These are phyloP conservation scores for Macaranga tanarius DNA, from an alignment of 441 rosid species.

Conservation along the genomic window DNA sequence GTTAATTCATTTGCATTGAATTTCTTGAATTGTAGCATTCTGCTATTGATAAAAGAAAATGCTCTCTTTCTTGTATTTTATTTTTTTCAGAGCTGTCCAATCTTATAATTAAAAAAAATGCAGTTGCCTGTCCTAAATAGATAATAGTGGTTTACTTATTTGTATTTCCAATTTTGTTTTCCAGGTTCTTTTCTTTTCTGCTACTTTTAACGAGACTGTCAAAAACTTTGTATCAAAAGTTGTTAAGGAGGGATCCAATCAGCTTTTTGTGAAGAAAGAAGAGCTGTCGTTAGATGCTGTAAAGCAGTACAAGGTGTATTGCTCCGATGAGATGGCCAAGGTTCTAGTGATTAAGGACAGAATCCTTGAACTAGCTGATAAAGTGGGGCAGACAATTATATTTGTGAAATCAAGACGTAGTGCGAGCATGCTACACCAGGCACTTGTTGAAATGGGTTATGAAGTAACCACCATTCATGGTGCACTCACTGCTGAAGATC, in stretches of 20 bases:
- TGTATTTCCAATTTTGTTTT: conserved; percentile 25
- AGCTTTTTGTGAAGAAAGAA: conserved; percentile 84
- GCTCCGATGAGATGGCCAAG: conserved; percentile 74
- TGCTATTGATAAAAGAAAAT: background rate
- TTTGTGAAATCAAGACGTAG: conserved; percentile 66
- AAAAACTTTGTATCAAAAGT: conserved; percentile 69
- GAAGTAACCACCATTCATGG: conserved; percentile 88
- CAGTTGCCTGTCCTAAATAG: background rate
- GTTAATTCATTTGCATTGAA: background rate
- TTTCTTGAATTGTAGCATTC: background rate
- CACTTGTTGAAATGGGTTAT: conserved; percentile 70
- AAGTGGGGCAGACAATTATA: conserved; percentile 83
- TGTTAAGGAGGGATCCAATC: conserved; percentile 63
- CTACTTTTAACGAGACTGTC: conserved; percentile 85
- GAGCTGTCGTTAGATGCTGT: conserved; percentile 79
- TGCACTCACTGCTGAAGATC: conserved; percentile 53
- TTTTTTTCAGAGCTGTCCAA: background rate
- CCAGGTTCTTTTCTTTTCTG: conserved; percentile 92
- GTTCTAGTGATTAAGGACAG: conserved; percentile 70
- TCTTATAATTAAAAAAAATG: background rate
- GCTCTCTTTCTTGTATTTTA: background rate
- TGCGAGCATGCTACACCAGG: conserved; percentile 57
- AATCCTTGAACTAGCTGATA: conserved; percentile 81
- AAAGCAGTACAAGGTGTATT: conserved; percentile 86
- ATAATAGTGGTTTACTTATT: conserved; percentile 8